phyloP scores from a whole-genome alignment of 2,329 filamentous ascomycete genomes.

The Diplodia mutila region DNA sequence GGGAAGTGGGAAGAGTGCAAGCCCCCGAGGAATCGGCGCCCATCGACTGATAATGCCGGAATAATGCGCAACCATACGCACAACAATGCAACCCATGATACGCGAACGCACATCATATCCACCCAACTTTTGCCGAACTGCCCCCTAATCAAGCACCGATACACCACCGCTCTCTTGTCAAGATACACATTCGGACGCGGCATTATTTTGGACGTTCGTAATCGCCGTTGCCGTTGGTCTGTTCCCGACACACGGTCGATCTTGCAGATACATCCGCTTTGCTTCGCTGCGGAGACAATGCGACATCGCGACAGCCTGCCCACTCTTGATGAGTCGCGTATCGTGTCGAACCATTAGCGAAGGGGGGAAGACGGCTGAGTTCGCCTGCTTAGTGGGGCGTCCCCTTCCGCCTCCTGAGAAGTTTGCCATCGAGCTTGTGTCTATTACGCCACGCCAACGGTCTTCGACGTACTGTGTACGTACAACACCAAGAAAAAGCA shows the following conservation, averaged over 20 bases:
- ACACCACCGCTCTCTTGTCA: too few species aligned
- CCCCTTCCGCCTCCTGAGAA: not conserved
- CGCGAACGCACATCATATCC: not conserved
- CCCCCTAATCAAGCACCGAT: constrained; percentile 1
- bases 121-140: not conserved
- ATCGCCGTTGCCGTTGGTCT: not conserved
- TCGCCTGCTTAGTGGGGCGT: not conserved
- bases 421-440: not conserved
- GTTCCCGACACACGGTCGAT: constrained; percentile 4
- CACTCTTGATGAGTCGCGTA: constrained; percentile 19
- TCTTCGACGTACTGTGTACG: not conserved
- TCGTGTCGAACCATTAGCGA: constrained; percentile 6
- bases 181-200: not conserved
- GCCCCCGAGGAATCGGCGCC: not conserved
- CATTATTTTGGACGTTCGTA: constrained; percentile 9
- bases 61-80: not conserved
- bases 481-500: constrained; percentile 2
- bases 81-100: not conserved
- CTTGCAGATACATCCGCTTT: not conserved
- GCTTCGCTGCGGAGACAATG: not conserved
- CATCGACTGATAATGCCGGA: not conserved
- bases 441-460: not conserved
- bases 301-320: not conserved
- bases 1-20: not conserved
- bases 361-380: not conserved